A percentile compares a stretch with the other conserved stretches of the same genome.
phyloP scores from a whole-genome alignment of 148 eudicot species.

The Selenicereus undatus region DNA sequence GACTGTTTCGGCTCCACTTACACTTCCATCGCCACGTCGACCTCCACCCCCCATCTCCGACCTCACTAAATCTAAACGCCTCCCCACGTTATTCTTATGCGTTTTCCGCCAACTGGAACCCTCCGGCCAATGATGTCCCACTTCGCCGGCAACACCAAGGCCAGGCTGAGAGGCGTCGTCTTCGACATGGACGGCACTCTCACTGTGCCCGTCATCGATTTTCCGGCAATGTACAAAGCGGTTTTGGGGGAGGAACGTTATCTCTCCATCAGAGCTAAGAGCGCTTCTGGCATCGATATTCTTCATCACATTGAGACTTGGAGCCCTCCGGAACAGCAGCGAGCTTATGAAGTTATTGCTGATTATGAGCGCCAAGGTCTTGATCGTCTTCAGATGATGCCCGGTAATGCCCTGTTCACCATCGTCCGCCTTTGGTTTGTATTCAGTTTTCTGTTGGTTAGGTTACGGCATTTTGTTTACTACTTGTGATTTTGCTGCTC shows the following conservation, averaged over 20 bases:
- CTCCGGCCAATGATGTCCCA: conserved; percentile 1
- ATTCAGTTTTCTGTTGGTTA: not conserved
- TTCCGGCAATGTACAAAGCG: conserved; percentile 80
- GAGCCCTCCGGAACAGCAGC: conserved; percentile 45
- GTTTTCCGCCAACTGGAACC: not conserved
- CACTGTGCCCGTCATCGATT: conserved; percentile 86
- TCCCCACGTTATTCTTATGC: not conserved
- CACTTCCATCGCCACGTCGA: too few species aligned
- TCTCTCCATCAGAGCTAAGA: conserved; percentile 31
- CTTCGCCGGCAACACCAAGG: conserved; percentile 16
- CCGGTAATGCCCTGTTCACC: conserved; percentile 38
- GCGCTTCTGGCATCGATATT: conserved; percentile 76
- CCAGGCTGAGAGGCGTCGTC: conserved; percentile 67
- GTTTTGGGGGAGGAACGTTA: conserved; percentile 70
- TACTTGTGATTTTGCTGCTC: not conserved
- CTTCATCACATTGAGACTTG: conserved; percentile 63
- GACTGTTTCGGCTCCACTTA: too few species aligned
- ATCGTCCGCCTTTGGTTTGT: not conserved
- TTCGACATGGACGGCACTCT: conserved; percentile 99
- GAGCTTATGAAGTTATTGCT: conserved; percentile 66
- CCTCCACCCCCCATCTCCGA: not conserved
- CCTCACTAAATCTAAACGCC: not conserved
- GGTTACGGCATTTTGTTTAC: not conserved
- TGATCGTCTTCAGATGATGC: conserved; percentile 90
- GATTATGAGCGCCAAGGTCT: conserved; percentile 68